Evolutionary conservation across 139 green algal species (phyloP).

Genomic region (Dunaliella primolecta): DNA sequence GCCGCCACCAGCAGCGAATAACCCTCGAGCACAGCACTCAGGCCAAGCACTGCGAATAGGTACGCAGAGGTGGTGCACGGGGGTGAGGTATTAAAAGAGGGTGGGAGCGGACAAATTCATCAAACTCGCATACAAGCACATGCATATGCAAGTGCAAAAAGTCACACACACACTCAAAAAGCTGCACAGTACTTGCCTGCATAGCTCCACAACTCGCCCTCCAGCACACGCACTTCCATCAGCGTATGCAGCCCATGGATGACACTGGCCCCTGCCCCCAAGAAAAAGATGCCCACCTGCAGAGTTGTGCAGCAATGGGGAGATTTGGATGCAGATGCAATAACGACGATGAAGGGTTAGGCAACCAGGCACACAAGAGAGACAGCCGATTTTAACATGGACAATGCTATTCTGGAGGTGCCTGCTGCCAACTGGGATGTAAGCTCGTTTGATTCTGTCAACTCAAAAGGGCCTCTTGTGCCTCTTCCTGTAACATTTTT

Average conservation of each 20-base stretch:
- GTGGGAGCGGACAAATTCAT: too few relatives aligned
- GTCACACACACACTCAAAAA: background rate
- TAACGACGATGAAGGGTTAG: too few relatives aligned
- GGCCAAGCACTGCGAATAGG: conserved; percentile 57
- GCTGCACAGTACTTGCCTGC: conserved; percentile 18
- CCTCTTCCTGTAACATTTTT: too few relatives aligned
- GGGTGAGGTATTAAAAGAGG: too few relatives aligned
- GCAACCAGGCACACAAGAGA: too few relatives aligned
- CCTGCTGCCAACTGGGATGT: too few relatives aligned
- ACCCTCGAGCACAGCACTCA: conserved; percentile 72
- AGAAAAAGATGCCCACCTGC: conserved; percentile 85
- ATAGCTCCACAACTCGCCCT: conserved; percentile 37
- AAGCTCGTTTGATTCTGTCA: too few relatives aligned
- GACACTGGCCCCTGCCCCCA: conserved; percentile 79
- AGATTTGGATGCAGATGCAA: too few relatives aligned
- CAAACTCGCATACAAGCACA: background rate
- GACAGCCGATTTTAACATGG: too few relatives aligned
- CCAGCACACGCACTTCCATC: conserved; percentile 39
- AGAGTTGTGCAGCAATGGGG: too few relatives aligned
- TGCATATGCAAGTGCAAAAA: background rate
- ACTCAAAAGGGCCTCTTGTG: too few relatives aligned
- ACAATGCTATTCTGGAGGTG: too few relatives aligned
- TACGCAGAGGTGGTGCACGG: background rate
- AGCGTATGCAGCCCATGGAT: conserved; percentile 75
- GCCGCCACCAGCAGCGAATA: conserved; percentile 79